Percentiles rank a stretch among this genome's conserved stretches.
Conservation (phyloP, 2,329 filamentous ascomycete genomes). For the Fusarium sulawesiense region DNA sequence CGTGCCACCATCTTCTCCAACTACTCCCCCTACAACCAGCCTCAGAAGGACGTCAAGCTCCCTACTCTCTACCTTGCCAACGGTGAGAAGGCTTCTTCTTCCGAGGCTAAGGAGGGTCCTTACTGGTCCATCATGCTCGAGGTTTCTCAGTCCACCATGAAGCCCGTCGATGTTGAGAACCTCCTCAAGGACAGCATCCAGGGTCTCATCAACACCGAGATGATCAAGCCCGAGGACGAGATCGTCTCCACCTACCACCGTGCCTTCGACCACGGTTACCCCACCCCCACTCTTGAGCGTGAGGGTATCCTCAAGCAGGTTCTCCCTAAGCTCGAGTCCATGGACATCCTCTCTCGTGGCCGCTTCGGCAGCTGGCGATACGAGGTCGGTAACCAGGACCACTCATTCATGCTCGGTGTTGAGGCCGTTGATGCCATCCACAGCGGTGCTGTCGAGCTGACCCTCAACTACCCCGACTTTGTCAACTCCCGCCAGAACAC, state of each 20-base stretch:
- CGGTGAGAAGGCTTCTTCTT: slow-evolving; percentile 81
- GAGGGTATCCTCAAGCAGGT: slow-evolving; percentile 94
- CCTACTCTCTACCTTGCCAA: slow-evolving; percentile 87
- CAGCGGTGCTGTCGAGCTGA: slow-evolving; percentile 89
- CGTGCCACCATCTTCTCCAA: slow-evolving; percentile 99
- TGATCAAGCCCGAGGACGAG: slow-evolving; percentile 91
- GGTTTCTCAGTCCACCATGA: slow-evolving; percentile 94
- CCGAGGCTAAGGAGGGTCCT: slow-evolving; percentile 83
- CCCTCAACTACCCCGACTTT: slow-evolving; percentile 96
- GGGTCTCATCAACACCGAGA: slow-evolving; percentile 96
- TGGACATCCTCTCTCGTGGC: slow-evolving; percentile 94
- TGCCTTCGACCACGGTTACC: slow-evolving; percentile 98
- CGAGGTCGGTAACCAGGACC: slow-evolving; percentile 96
- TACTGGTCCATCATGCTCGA: slow-evolving; percentile 99
- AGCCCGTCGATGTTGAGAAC: slow-evolving; percentile 89
- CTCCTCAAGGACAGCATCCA: slow-evolving; percentile 92
- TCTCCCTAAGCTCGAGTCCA: slow-evolving; percentile 88
- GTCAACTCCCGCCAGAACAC: slow-evolving; percentile 81
- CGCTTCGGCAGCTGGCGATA: slow-evolving; percentile 99
- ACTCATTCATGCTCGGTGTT: slow-evolving; percentile 97
- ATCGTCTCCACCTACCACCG: slow-evolving; percentile 99
- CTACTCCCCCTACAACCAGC: slow-evolving; percentile 99
- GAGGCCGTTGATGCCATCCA: slow-evolving; percentile 92
- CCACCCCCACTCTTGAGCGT: slow-evolving; percentile 92
- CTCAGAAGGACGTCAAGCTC: slow-evolving; percentile 82